Evolutionary conservation across 441 rosid species (phyloP).

Genomic region (Dalechampia spathulata): DNA sequence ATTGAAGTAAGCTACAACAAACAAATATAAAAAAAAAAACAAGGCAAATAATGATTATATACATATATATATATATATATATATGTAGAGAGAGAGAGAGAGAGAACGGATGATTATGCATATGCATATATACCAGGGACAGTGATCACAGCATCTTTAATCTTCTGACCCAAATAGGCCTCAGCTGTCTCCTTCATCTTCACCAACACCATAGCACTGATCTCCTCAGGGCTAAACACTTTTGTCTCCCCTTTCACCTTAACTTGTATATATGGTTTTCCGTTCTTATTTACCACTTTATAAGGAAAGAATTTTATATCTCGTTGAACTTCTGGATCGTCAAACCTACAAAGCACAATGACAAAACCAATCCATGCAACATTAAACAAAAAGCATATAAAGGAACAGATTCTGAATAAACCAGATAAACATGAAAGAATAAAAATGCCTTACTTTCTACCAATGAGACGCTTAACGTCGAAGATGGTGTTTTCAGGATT

Average conservation of each 20-base stretch:
- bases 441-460: slow-evolving; percentile 27
- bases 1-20: slow-evolving; percentile 48
- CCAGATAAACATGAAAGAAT: not conserved
- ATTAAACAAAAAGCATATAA: too few relatives aligned
- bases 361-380: too few relatives aligned
- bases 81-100: too few relatives aligned
- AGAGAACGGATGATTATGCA: too few relatives aligned
- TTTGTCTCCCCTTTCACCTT: slow-evolving; percentile 49
- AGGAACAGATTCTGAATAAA: too few relatives aligned
- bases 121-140: slow-evolving; percentile 51
- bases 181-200: slow-evolving; percentile 66
- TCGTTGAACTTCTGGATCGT: slow-evolving; percentile 48
- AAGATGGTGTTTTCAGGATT: slow-evolving; percentile 44
- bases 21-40: too few relatives aligned
- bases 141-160: slow-evolving; percentile 52
- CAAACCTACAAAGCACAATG: slow-evolving; percentile 27
- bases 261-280: slow-evolving; percentile 49
- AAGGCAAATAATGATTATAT: too few relatives aligned
- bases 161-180: slow-evolving; percentile 47
- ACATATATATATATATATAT: too few relatives aligned
- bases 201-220: slow-evolving; percentile 48
- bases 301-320: slow-evolving; percentile 49
- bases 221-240: slow-evolving; percentile 59
- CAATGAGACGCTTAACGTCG: slow-evolving; percentile 49
- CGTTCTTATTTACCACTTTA: slow-evolving; percentile 45